Evolutionary conservation across 1,284 basidiomycete species (phyloP).

Genomic region (Taiwanofungus camphoratus): DNA sequence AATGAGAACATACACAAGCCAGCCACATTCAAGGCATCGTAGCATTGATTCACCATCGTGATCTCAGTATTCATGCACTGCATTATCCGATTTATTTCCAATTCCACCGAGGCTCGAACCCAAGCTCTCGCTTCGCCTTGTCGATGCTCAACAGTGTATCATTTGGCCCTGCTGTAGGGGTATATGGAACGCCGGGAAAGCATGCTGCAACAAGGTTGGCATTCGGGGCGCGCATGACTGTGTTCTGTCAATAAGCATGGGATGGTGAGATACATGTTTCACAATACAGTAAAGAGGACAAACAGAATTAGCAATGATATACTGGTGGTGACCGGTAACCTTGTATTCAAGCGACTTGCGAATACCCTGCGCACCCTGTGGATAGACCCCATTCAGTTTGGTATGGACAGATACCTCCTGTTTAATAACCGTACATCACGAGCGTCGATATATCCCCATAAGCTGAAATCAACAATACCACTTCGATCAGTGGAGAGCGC

Average conservation of each 20-base stretch:
- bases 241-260: constrained; percentile 3
- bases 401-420: not conserved
- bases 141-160: constrained; percentile 11
- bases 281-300: not conserved
- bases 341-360: constrained; percentile 10
- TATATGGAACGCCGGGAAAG: constrained; percentile 8
- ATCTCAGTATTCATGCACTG: too few relatives aligned
- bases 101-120: constrained; percentile 5
- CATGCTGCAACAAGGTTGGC: constrained; percentile 4
- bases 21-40: too few relatives aligned
- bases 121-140: constrained; percentile 8
- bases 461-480: constrained; percentile 3
- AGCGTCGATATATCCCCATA: constrained; percentile 11
- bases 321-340: constrained; percentile 9
- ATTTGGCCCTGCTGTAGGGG: constrained; percentile 4
- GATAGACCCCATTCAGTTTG: not conserved
- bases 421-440: constrained; percentile 6
- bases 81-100: too few relatives aligned
- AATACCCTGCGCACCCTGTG: constrained; percentile 8
- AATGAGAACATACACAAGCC: too few relatives aligned
- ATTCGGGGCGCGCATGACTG: constrained; percentile 8
- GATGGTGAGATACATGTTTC: not conserved
- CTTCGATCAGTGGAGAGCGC: not conserved
- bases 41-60: too few relatives aligned
- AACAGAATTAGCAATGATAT: constrained; percentile 8